These are phyloP conservation scores for Pichia deserticola DNA, from an alignment of 805 yeast species.

Conservation along the genomic window DNA sequence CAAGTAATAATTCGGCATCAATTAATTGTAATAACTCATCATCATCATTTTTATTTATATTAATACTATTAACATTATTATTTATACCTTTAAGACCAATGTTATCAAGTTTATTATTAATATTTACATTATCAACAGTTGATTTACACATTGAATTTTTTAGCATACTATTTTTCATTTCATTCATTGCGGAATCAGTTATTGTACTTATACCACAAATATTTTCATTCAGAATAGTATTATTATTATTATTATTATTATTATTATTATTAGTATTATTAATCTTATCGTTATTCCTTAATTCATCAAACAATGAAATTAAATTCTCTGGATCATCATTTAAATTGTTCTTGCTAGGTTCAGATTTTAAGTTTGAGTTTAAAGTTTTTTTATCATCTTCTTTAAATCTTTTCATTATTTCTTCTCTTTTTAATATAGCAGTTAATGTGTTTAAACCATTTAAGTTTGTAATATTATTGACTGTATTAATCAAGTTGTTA, in stretches of 20 bases:
- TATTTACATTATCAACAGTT: not conserved
- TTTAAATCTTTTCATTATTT: slow-evolving; percentile 6
- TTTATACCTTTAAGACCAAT: no score
- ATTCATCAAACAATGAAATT: not conserved
- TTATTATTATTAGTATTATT: no score
- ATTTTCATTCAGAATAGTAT: not conserved
- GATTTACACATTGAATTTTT: not conserved
- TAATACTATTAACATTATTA: no score
- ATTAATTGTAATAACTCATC: slow-evolving; percentile 7
- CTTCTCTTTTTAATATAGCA: slow-evolving; percentile 6
- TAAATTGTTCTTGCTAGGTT: not conserved
- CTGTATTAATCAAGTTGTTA: not conserved
- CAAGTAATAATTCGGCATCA: slow-evolving; percentile 8
- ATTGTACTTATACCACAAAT: not conserved
- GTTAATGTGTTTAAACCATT: slow-evolving; percentile 1
- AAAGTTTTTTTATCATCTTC: slow-evolving; percentile 5
- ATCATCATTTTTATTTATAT: not conserved
- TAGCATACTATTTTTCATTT: not conserved
- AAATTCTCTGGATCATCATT: not conserved
- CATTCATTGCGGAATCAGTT: not conserved
- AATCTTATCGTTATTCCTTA: not conserved
- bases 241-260: no score
- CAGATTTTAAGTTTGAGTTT: not conserved
- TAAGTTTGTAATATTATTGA: not conserved
- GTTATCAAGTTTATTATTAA: no score